Percentiles rank a stretch among this genome's conserved stretches.
phyloP scores from a whole-genome alignment of 116 monocot species.

The Trichopus zeylanicus region DNA sequence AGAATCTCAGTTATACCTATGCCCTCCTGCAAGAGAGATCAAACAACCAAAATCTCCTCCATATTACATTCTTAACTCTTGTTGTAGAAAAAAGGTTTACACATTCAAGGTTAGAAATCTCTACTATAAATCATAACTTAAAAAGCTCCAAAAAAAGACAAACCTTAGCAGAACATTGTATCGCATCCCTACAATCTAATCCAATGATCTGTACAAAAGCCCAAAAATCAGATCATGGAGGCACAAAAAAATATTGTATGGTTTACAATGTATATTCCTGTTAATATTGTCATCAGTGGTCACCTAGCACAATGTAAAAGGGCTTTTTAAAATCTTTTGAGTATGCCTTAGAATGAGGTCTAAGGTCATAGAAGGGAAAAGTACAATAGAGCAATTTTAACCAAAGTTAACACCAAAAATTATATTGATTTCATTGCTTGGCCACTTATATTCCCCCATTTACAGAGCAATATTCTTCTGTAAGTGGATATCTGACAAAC shows the following conservation, averaged over 20 bases:
- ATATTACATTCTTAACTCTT: background rate
- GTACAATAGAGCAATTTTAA: background rate
- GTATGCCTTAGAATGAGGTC: background rate
- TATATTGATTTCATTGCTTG: no score
- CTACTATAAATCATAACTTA: background rate
- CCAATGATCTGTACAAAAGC: conserved; percentile 68
- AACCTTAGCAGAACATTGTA: conserved; percentile 96
- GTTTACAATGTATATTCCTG: no score
- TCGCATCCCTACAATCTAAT: conserved; percentile 79
- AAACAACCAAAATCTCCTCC: background rate
- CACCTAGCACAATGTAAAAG: no score
- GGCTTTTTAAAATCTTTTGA: no score
- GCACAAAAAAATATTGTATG: no score
- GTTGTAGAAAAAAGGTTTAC: background rate
- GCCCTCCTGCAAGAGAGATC: conserved; percentile 52
- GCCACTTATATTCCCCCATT: no score
- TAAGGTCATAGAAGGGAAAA: background rate
- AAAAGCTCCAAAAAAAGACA: conserved; percentile 11
- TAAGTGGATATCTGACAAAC: no score
- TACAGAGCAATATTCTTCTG: no score
- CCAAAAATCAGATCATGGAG: background rate
- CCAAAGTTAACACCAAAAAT: background rate
- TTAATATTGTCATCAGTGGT: no score
- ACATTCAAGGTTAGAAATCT: background rate
- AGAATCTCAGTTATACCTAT: conserved; percentile 84